Conservation (phyloP, 106 monocot species). For the Dendrobium nobile region DNA sequence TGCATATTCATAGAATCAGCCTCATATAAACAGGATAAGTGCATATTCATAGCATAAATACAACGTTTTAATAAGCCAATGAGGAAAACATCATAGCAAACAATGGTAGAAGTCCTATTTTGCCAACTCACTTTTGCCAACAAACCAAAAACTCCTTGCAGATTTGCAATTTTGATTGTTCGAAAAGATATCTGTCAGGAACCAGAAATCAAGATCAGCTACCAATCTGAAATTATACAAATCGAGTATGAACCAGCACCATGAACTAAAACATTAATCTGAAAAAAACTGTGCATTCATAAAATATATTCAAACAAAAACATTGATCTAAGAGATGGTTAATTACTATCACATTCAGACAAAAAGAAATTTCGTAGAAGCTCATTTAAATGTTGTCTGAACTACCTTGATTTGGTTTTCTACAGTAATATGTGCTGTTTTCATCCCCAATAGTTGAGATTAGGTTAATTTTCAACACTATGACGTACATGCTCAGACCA, state of each 20-base stretch:
- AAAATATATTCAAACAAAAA: neutral
- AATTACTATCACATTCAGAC: neutral
- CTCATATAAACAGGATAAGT: neutral
- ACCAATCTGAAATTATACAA: constrained; percentile 7
- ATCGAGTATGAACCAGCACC: neutral
- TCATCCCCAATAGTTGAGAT: neutral
- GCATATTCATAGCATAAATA: neutral
- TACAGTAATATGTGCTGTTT: neutral
- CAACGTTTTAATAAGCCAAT: neutral
- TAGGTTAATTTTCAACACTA: neutral
- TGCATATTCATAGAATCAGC: neutral
- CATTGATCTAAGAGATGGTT: neutral
- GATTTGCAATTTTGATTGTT: constrained; percentile 35
- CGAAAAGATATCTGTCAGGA: constrained; percentile 68
- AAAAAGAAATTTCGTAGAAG: neutral
- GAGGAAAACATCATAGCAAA: neutral
- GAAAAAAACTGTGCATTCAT: neutral
- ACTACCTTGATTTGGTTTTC: neutral
- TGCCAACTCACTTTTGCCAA: constrained; percentile 67
- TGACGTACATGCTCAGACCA: neutral
- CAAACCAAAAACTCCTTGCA: constrained; percentile 68
- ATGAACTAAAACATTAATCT: constrained; percentile 1
- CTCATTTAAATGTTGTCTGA: neutral
- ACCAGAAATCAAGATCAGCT: constrained; percentile 10
- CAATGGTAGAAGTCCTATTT: neutral